Base-by-base conservation (phyloP, 148 eudicot species). In the Vaccinium corymbosum region DNA sequence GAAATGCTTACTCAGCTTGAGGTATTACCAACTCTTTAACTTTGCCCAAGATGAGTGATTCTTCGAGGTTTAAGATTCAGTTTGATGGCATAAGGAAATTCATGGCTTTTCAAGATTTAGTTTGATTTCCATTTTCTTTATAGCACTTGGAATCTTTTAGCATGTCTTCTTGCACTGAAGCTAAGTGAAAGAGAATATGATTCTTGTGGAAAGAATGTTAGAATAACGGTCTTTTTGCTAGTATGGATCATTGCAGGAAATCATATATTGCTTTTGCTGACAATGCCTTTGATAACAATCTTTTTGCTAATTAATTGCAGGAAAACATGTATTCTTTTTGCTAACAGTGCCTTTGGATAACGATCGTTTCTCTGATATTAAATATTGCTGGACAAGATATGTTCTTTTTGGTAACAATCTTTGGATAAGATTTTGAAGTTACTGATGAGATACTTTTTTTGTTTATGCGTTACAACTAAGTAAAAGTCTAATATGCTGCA, bases 1-100 rank as follows among this genome's bases (percentile, higher is more conserved):
- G 98, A 97, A 82, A 92, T 97, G 94, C 98, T 97, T 72, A 90
- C 94, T 68, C 99, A 94, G 91, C 98, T 95, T 62, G 99, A 97
- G 98, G 99, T 97, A 93, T 84, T 86, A 81, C 84, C 80, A 81
- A n/a, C 52, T 80, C 79, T 81, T 73, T 7, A 51, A 38, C 52
- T 73, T 72, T 61, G 35, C 29, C 79, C 70, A 82, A 82, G 84
- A 17, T 72, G 38, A 15, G 20, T 71, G 62, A 62, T 61, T 53
- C 20, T 29, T 68, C 27, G 29, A 49, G 25, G 49, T 11, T 20
- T 52, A 13, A 15, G 25, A 61, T 59, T 53, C 77, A 53, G 73
- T 62, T 48, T 17, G 20, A 16, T 7, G 59, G 12, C 38, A 38
- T 78, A n/a, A n/a, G n/a, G 35, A 49, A 49, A 70, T 27, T 59